phyloP scores from a whole-genome alignment of 106 monocot genomes.

The Xerophyta viscosa region DNA sequence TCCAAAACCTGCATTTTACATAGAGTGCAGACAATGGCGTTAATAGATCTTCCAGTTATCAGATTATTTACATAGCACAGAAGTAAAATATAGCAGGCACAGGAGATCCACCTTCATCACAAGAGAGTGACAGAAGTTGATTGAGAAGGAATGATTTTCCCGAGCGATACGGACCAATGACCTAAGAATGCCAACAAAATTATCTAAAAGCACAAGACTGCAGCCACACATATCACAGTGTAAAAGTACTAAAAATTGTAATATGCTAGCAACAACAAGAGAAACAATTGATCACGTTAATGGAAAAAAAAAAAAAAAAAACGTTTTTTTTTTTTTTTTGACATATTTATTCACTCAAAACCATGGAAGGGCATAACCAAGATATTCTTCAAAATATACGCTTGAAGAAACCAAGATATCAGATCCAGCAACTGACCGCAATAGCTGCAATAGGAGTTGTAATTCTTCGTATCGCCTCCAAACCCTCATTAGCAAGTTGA shows the following conservation, averaged over 20 bases:
- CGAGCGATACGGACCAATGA: slow-evolving; percentile 97
- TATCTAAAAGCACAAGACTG: background rate
- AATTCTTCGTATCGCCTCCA: slow-evolving; percentile 84
- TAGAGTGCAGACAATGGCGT: background rate
- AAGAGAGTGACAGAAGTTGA: slow-evolving; percentile 92
- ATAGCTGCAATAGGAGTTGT: slow-evolving; percentile 82
- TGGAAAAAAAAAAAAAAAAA: no score
- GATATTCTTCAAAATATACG: no score
- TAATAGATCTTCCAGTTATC: background rate
- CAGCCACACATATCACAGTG: no score
- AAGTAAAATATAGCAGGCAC: background rate
- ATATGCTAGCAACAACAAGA: no score
- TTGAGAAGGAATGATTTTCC: slow-evolving; percentile 99
- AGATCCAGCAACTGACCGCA: slow-evolving; percentile 48
- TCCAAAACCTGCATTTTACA: slow-evolving; percentile 81
- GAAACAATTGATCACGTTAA: no score
- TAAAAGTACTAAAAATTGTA: no score
- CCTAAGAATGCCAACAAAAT: slow-evolving; percentile 26
- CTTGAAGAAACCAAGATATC: background rate
- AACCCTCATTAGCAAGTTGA: slow-evolving; percentile 60
- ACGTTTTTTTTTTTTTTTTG: no score
- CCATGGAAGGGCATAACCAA: background rate
- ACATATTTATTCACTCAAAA: background rate
- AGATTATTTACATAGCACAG: background rate
- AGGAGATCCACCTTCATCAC: slow-evolving; percentile 69